Base-by-base conservation (phyloP, 805 yeast genomes). In the Hanseniaspora valbyensis region DNA sequence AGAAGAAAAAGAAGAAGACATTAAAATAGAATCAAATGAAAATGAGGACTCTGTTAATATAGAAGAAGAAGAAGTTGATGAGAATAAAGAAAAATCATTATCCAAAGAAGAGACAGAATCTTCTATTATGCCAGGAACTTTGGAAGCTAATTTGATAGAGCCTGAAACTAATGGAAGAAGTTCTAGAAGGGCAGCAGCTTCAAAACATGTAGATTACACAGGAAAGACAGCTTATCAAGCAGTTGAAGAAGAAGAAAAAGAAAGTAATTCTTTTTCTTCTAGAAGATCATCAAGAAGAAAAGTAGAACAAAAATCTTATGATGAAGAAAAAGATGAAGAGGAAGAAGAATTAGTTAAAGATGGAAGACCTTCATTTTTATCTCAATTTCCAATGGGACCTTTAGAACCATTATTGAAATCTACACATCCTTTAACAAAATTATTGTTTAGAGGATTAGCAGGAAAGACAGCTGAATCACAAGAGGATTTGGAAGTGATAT, bases 1-100 rank as follows among this genome's bases (percentile, higher is more conserved):
- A 19, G 53, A 9, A 53, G 56, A 39, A 52, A 62, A 44, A 51
- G 60, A 16, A 54, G 61, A 6, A 57, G 59, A 22, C 58, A 29
- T 22, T 6, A 14, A 29, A 12, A 26, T 8, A 25, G 14, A 30
- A 18, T 30, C 14, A 14, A 26, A n/a, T 19, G 19, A 10, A 7
- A 21, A 42, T 19, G 44, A 26, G 8, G 26, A 42, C 18, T 18
- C 10, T 42, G 36, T 30, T 28, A 28, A 28, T 6, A 18, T 7
- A 16, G 39, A 36, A 36, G n/a, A 36, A 22, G 52, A 42, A 28
- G 32, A 29, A n/a, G 32, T 19, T 4, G 32, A 33, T 4, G 37
- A 41, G 3, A 29, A 12, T 16, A 21, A 36, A 6, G 26, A 41
- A 21, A 18, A 40, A 40, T 40, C 32, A 5, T 7, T 25, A 12